Percentiles rank a stretch among this genome's conserved stretches.
phyloP scores from a whole-genome alignment of 1,284 basidiomycete genomes.

The Cryptococcus amylolentus region DNA sequence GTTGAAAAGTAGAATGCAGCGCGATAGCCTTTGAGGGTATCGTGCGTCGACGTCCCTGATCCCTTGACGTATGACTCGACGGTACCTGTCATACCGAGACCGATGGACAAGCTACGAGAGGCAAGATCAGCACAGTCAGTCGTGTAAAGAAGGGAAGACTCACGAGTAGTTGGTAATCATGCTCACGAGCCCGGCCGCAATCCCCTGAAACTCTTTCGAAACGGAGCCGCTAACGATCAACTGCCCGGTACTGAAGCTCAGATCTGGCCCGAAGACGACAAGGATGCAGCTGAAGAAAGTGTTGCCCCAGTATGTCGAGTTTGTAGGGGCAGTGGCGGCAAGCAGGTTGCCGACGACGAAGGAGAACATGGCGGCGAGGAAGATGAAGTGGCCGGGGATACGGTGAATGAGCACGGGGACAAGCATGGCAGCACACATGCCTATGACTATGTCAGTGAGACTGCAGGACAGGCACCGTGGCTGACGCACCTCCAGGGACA shows the following conservation, averaged over 20 bases:
- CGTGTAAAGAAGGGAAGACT: background rate
- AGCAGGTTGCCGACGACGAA: slow-evolving; percentile 28
- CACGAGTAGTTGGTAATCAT: slow-evolving; percentile 24
- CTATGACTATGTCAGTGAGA: slow-evolving; percentile 4
- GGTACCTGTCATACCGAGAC: slow-evolving; percentile 20
- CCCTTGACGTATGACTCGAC: slow-evolving; percentile 16
- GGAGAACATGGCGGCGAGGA: slow-evolving; percentile 27
- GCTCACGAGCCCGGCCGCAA: slow-evolving; percentile 23
- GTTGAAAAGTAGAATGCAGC: slow-evolving; percentile 14
- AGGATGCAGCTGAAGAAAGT: slow-evolving; percentile 19
- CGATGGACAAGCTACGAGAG: slow-evolving; percentile 14
- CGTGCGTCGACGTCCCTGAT: background rate
- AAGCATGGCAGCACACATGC: slow-evolving; percentile 22
- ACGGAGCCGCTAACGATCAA: slow-evolving; percentile 25
- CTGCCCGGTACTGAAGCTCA: slow-evolving; percentile 3
- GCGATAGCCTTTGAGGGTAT: slow-evolving; percentile 17
- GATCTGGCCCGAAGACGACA: slow-evolving; percentile 20
- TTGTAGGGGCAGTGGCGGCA: slow-evolving; percentile 14
- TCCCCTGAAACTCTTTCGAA: slow-evolving; percentile 19
- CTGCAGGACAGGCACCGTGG: background rate
- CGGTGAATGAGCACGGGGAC: slow-evolving; percentile 25
- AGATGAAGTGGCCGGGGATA: slow-evolving; percentile 22
- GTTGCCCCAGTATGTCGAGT: slow-evolving; percentile 25
- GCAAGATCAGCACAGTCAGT: background rate
- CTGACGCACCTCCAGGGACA: slow-evolving; percentile 5